These are phyloP conservation scores for Bullera alba DNA, from an alignment of 768 basidiomycete genomes.

Conservation along the genomic window DNA sequence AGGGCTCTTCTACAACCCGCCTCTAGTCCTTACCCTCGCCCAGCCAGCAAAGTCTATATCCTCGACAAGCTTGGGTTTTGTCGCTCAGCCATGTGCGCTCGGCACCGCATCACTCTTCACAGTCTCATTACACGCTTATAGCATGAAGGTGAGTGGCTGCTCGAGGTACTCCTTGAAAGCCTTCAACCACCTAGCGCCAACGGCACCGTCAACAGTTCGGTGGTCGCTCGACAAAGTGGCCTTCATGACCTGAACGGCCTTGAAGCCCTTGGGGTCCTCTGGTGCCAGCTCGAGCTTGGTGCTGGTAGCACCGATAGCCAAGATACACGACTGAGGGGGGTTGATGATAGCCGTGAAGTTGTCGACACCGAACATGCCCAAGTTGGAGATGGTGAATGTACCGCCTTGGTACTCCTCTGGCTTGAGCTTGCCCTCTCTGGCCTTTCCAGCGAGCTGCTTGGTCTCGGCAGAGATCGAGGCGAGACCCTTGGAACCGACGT, in stretches of 20 bases:
- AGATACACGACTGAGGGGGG: constrained; percentile 93
- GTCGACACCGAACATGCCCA: constrained; percentile 89
- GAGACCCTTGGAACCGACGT: constrained; percentile 86
- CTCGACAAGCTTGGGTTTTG: too few relatives aligned
- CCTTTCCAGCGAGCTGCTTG: constrained; percentile 87
- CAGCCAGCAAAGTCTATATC: too few relatives aligned
- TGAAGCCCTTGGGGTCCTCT: constrained; percentile 90
- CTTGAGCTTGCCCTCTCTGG: constrained; percentile 89
- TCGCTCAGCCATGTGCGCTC: too few relatives aligned
- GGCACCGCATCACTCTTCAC: too few relatives aligned
- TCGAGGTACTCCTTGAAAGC: constrained; percentile 95
- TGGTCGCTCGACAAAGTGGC: constrained; percentile 93
- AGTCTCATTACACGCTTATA: constrained; percentile 51
- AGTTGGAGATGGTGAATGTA: constrained; percentile 96
- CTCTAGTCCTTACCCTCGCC: too few relatives aligned
- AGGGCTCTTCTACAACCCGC: too few relatives aligned
- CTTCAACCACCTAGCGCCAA: constrained; percentile 83
- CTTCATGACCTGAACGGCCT: constrained; percentile 85
- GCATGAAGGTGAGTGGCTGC: constrained; percentile 94
- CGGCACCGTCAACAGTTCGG: constrained; percentile 90
- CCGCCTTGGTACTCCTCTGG: constrained; percentile 99
- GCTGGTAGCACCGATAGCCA: constrained; percentile 83
- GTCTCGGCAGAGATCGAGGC: constrained; percentile 86
- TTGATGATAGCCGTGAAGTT: constrained; percentile 99
- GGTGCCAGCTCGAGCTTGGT: constrained; percentile 80